phyloP scores from a whole-genome alignment of 2,329 filamentous ascomycete genomes.

The Penicillium sclerotiorum region DNA sequence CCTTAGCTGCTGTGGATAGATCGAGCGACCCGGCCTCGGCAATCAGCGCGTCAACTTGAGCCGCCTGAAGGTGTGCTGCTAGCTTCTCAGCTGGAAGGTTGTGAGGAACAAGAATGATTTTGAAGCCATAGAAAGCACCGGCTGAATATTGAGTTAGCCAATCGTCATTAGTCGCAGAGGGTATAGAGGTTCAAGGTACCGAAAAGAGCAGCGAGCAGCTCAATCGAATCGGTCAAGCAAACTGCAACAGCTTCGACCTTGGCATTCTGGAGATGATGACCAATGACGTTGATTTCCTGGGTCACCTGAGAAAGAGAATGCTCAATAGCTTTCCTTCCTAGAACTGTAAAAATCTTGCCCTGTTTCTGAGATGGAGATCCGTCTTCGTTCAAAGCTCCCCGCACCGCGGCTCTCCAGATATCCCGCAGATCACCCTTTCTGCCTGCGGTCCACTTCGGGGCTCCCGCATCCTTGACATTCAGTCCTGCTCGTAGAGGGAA shows the following conservation, averaged over 20 bases:
- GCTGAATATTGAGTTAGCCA: constrained; percentile 51
- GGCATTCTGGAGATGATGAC: constrained; percentile 72
- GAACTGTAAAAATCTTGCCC: constrained; percentile 75
- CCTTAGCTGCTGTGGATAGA: constrained; percentile 70
- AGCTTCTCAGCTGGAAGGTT: constrained; percentile 71
- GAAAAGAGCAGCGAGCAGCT: constrained; percentile 80
- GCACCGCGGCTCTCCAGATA: constrained; percentile 76
- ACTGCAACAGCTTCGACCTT: constrained; percentile 76
- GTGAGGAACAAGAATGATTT: constrained; percentile 82
- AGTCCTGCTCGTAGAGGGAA: constrained; percentile 77
- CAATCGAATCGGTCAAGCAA: constrained; percentile 90
- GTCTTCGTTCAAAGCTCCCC: constrained; percentile 65
- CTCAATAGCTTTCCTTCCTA: constrained; percentile 74
- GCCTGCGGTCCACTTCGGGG: constrained; percentile 80
- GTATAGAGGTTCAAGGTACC: constrained; percentile 41
- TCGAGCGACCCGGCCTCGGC: constrained; percentile 86
- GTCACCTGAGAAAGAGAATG: constrained; percentile 73
- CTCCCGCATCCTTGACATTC: constrained; percentile 77
- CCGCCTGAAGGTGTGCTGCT: constrained; percentile 70
- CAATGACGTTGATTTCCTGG: constrained; percentile 84
- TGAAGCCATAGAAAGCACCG: constrained; percentile 85
- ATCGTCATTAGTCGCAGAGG: neutral
- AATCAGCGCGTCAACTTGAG: constrained; percentile 78
- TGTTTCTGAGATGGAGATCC: constrained; percentile 62
- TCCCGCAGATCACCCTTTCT: constrained; percentile 89